Evolutionary conservation across 805 yeast species (phyloP).

Genomic region (Candida andamanensis): DNA sequence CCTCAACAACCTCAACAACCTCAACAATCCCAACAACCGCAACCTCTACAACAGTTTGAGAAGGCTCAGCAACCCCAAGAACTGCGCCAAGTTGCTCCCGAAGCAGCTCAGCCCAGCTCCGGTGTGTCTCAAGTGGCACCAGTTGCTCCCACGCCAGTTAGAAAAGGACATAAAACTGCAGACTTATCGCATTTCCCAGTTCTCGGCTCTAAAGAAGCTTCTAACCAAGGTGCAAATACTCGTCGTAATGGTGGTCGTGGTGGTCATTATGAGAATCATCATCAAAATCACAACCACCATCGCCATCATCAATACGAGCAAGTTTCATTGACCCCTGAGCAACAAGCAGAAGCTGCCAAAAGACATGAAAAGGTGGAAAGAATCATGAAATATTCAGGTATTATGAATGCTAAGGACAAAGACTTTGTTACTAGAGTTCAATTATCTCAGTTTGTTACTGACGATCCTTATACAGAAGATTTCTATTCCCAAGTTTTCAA

Average conservation of each 20-base stretch:
- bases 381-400: constrained; percentile 78
- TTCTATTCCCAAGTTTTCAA: constrained; percentile 92
- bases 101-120: constrained; percentile 11
- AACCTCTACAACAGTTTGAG: constrained; percentile 1
- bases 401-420: constrained; percentile 96
- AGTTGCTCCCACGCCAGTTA: constrained; percentile 6
- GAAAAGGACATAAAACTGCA: constrained; percentile 11
- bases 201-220: constrained; percentile 43
- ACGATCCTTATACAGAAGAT: constrained; percentile 95
- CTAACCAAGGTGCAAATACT: constrained; percentile 4
- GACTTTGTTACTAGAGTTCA: constrained; percentile 93
- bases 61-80: constrained; percentile 8
- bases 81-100: constrained; percentile 8
- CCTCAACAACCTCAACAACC: constrained; percentile 1
- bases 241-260: constrained; percentile 16
- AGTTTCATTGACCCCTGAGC: constrained; percentile 53
- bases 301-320: constrained; percentile 13
- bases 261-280: constrained; percentile 12
- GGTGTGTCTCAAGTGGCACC: no score
- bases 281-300: constrained; percentile 4
- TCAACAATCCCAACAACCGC: constrained; percentile 10
- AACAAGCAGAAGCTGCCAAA: constrained; percentile 57
- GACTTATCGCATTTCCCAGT: constrained; percentile 51
- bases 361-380: constrained; percentile 74
- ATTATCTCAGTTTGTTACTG: constrained; percentile 91